Evolutionary conservation across 2,329 filamentous ascomycete species (phyloP), one percentile per base, ranked within the genome.

Genomic region (Pseudogymnoascus sp.): DNA sequence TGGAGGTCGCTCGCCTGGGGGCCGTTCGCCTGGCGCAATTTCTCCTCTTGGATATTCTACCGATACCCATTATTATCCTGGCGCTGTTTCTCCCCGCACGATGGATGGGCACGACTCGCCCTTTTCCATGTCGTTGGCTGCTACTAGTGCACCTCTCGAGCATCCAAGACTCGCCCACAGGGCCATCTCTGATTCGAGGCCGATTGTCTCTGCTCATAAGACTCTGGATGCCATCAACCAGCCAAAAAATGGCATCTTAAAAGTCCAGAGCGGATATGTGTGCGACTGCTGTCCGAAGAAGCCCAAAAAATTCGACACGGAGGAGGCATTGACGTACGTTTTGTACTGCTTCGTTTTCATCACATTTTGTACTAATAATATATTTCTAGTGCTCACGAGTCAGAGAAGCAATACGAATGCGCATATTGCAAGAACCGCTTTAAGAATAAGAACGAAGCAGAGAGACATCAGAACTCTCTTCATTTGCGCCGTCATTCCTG

Each of bases 391-490:
- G 80, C 87, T 50, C 93, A 97, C 74, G 91, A 95, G 76, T 87
- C 91, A 72, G 95, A 97, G 76, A 97, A 97, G 76, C 93, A 97
- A 76, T 97, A 97, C 75, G 90, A 90, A 66, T 97, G 93, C 75
- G 83, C 86, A 29, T 97, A 91, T 74, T 97, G 93, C 75, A 89
- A 89, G 44, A 97, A 97, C 74, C 87, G 93, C 10, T 97, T 97
- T 80, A 97, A 97, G 77, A 97, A 97, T 78, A 97, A 97, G 78
- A 97, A 97, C 71, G 95, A 97, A 77, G 93, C 93, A 2, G 93
- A 97, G 75, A 86, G 95, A 33, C 93, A 97, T 74, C 93, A 96
- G 72, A 97, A 97, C 72, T 96, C 93, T 13, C 84, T 97, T 10
- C 93, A 97, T 75, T 83, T 97, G 7, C 86, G 93, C 35, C 87